phyloP scores from a whole-genome alignment of 2,329 filamentous ascomycete genomes.

The Zasmidium cellare region DNA sequence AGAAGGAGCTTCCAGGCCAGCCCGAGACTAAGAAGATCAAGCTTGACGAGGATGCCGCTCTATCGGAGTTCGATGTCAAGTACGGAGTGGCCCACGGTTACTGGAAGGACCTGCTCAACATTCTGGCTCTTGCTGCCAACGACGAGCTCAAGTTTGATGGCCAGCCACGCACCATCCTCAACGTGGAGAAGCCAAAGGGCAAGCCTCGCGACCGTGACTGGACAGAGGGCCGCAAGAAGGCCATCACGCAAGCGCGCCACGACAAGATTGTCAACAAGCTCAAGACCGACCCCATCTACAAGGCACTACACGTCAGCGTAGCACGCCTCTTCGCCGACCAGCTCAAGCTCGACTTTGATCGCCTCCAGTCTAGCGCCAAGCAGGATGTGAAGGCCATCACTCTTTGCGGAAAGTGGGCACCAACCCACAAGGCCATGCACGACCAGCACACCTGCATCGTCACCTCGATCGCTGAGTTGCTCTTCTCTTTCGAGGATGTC shows the following conservation, averaged over 20 bases:
- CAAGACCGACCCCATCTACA: constrained; percentile 48
- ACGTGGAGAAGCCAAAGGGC: constrained; percentile 16
- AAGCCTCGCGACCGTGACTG: constrained; percentile 26
- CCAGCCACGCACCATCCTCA: constrained; percentile 35
- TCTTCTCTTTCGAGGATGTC: constrained; percentile 46
- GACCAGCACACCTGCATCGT: constrained; percentile 60
- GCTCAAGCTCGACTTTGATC: constrained; percentile 48
- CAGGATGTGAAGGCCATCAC: constrained; percentile 50
- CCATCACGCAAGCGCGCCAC: constrained; percentile 42
- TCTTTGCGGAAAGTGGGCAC: constrained; percentile 63
- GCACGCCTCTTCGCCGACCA: constrained; percentile 60
- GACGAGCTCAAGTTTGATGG: constrained; percentile 46
- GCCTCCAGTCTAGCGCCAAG: constrained; percentile 43
- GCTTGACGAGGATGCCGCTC: constrained; percentile 15
- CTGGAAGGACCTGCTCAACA: constrained; percentile 63
- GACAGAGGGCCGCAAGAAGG: constrained; percentile 31
- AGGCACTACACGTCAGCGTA: constrained; percentile 53
- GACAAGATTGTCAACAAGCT: constrained; percentile 44
- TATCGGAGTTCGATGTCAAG: constrained; percentile 30
- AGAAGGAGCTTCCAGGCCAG: constrained; percentile 6
- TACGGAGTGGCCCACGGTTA: constrained; percentile 57
- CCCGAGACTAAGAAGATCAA: constrained; percentile 23
- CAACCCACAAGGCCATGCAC: constrained; percentile 55
- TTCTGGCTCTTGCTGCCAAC: constrained; percentile 55
- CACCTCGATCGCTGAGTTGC: constrained; percentile 58